A percentile compares a stretch with the other conserved stretches of the same genome.
These are phyloP conservation scores for Pulveroboletus sp. DNA, from an alignment of 768 basidiomycete genomes.

Conservation along the genomic window DNA sequence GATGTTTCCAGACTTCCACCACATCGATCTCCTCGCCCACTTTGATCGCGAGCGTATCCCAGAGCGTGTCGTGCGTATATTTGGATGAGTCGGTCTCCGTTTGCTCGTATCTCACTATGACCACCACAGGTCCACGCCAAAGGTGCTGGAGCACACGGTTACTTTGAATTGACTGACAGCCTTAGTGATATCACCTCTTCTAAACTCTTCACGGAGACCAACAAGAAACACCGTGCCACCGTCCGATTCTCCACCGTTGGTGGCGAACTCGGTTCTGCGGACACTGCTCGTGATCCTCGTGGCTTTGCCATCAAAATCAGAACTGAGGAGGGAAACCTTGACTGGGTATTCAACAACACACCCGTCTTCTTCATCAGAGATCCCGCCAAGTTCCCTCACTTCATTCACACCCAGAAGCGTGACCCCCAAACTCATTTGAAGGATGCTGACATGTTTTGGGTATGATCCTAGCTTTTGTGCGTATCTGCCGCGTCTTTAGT, in stretches of 20 bases:
- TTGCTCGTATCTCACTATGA: slow-evolving; percentile 22
- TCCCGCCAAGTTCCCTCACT: slow-evolving; percentile 87
- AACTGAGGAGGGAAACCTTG: slow-evolving; percentile 89
- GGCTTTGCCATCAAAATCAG: slow-evolving; percentile 90
- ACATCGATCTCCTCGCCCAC: slow-evolving; percentile 87
- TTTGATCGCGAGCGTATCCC: slow-evolving; percentile 96
- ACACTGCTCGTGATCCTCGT: slow-evolving; percentile 90
- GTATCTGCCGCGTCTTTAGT: neutral
- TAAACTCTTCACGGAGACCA: slow-evolving; percentile 58
- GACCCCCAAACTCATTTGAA: slow-evolving; percentile 91
- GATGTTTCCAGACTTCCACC: slow-evolving; percentile 68
- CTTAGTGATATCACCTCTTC: slow-evolving; percentile 81
- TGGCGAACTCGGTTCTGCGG: slow-evolving; percentile 85
- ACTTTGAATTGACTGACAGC: slow-evolving; percentile 86
- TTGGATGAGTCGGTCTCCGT: neutral
- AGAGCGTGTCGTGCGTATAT: slow-evolving; percentile 73
- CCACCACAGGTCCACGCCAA: slow-evolving; percentile 78
- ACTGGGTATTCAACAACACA: slow-evolving; percentile 92
- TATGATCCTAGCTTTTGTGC: slow-evolving; percentile 21
- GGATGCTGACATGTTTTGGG: slow-evolving; percentile 85
- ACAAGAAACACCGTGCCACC: slow-evolving; percentile 70
- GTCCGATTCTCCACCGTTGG: slow-evolving; percentile 93
- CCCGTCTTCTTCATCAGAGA: slow-evolving; percentile 91
- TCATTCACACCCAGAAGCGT: slow-evolving; percentile 92
- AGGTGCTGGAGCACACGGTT: slow-evolving; percentile 90